Base-by-base conservation (phyloP, 495 filamentous ascomycete species). In the Hypoxylon cercidicola region DNA sequence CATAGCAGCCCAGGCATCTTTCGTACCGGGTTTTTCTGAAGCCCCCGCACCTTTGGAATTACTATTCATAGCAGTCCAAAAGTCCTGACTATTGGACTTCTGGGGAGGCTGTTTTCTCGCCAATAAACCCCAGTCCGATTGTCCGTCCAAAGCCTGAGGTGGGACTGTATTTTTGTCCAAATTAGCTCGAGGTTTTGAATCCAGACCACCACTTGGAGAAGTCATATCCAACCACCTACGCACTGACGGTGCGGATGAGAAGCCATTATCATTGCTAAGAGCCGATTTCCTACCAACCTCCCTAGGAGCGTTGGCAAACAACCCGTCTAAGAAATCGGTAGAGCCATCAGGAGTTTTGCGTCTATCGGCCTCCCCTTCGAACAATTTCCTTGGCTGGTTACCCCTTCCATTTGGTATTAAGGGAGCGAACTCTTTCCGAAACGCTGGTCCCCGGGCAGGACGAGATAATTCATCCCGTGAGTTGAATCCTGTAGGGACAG, bases 101-200 rank as follows among this genome's bases (percentile, higher is more conserved):
- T 4, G 15, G 3, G 59, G 43, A 1, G 25, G 16, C 49, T 51
- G 43, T 20, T 63, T 68, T 20, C 55, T 55, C 3, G 65, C 54
- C 20, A 68, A 20, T 39, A 55, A 35, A 1, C 65, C 55, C 65
- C 65, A 68, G 32, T 28, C 47, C 3, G 50, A 56, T 15, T 55
- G 21, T 2, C n/a, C 19, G 2, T 20, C 18, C 0, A 39, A 41
- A n/a, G 21, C 15, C 15, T 3, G 25, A 37, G 28, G 19, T 32
- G 55, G 18, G 23, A 1, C 16, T 16, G 28, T 5, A 12, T 45
- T 20, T 43, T 54, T 54, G 16, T 18, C 37, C 20, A 34, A 7
- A 11, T 25, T 12, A 55, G 37, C 6, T 6, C 2, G 13, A 15
- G 46, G 4, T 4, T 8, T 49, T 4, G 25, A 9, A 32, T 49